Conservation (phyloP, 306 rosid species). For the Cercis canadensis region DNA sequence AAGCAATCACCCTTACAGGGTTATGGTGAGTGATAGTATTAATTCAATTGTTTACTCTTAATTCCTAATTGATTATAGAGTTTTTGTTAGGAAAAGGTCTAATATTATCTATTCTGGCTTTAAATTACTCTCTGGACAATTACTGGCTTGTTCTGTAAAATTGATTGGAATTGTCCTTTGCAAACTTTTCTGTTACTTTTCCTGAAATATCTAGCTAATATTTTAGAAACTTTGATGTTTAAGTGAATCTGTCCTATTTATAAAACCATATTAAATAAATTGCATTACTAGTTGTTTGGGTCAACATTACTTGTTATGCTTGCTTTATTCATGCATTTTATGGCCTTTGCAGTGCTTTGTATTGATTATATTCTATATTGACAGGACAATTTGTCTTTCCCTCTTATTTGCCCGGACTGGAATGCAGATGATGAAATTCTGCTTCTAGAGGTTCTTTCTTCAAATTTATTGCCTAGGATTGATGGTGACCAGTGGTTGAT, state of each 20-base stretch:
- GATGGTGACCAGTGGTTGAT: constrained; percentile 27
- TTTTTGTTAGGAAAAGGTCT: constrained; percentile 2
- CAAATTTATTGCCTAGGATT: constrained; percentile 22
- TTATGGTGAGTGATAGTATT: constrained; percentile 70
- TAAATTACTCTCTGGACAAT: constrained; percentile 13
- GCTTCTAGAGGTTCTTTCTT: constrained; percentile 80
- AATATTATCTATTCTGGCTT: not conserved
- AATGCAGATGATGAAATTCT: constrained; percentile 97
- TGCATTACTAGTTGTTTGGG: constrained; percentile 11
- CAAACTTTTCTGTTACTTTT: constrained; percentile 3
- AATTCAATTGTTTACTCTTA: constrained; percentile 5
- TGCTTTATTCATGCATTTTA: not conserved
- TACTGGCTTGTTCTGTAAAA: constrained; percentile 19
- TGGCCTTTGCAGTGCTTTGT: constrained; percentile 16
- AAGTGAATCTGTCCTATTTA: constrained; percentile 29
- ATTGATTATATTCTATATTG: constrained; percentile 42
- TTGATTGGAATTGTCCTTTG: not conserved
- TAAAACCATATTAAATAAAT: constrained; percentile 1
- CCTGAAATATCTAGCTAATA: no score
- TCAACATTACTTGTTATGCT: constrained; percentile 16
- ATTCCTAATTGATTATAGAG: not conserved
- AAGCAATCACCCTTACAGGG: constrained; percentile 89
- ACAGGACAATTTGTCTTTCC: constrained; percentile 94
- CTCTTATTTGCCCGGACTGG: constrained; percentile 96
- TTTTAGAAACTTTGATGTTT: constrained; percentile 24